Evolutionary conservation across 305 asterid species (phyloP).

Genomic region (Coffea humblotiana): DNA sequence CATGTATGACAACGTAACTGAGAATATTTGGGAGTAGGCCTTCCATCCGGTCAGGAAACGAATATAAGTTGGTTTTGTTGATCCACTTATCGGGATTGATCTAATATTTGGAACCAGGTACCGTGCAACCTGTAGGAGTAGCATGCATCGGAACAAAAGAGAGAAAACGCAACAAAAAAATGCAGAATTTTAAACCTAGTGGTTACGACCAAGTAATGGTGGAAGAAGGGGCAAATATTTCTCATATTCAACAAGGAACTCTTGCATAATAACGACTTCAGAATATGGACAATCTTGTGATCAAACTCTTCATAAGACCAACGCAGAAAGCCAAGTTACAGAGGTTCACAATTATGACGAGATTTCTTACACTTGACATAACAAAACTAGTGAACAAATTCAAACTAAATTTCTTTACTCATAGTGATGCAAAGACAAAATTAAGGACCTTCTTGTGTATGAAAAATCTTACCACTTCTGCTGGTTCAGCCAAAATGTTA

Average conservation of each 20-base stretch:
- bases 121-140: constrained; percentile 63
- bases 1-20: constrained; percentile 47
- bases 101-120: constrained; percentile 84
- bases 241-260: not conserved
- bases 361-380: not conserved
- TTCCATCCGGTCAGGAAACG: constrained; percentile 91
- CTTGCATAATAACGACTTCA: not conserved
- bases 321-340: not conserved
- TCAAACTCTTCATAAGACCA: not conserved
- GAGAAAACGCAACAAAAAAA: not conserved
- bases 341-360: not conserved
- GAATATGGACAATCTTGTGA: not conserved
- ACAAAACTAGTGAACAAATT: too few species aligned
- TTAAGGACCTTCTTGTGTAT: not conserved
- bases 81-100: constrained; percentile 66
- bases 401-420: not conserved
- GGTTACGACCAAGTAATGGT: not conserved
- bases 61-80: constrained; percentile 80
- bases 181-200: too few species aligned
- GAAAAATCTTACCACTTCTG: constrained; percentile 67
- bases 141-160: not conserved
- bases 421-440: not conserved
- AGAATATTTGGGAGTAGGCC: constrained; percentile 91
- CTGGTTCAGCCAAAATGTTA: constrained; percentile 93
- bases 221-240: not conserved